phyloP scores from a whole-genome alignment of 352 stramenopile species.

The Pythium dissimile region DNA sequence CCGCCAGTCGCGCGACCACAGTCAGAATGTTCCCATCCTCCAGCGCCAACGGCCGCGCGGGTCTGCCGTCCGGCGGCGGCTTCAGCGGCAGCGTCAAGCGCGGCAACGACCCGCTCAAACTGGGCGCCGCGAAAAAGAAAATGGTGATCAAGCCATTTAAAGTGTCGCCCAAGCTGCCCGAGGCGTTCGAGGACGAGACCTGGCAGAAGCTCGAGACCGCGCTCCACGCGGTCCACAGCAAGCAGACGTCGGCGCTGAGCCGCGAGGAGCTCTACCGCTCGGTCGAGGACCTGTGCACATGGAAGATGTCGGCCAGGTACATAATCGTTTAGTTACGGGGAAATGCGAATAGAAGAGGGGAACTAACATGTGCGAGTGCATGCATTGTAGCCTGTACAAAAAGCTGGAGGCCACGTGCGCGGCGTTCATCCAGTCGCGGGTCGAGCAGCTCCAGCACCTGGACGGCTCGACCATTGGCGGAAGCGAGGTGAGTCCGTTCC shows the following conservation, averaged over 20 bases:
- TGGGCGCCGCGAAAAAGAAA: constrained; percentile 58
- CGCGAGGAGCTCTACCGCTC: constrained; percentile 83
- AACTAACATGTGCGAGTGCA: background rate
- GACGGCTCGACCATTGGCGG: constrained; percentile 18
- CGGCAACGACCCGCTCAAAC: constrained; percentile 13
- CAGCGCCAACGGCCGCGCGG: constrained; percentile 11
- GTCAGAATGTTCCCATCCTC: constrained; percentile 15
- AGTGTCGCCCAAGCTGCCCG: constrained; percentile 65
- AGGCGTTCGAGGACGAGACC: constrained; percentile 72
- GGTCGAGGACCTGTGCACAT: constrained; percentile 90
- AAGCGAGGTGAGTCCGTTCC: constrained; percentile 67
- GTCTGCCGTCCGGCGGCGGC: constrained; percentile 3
- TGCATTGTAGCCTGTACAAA: constrained; percentile 45
- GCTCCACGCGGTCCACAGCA: constrained; percentile 60
- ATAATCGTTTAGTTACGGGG: constrained; percentile 1
- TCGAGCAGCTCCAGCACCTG: constrained; percentile 57
- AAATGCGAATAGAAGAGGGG: background rate
- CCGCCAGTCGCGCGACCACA: no score
- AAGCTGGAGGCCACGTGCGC: constrained; percentile 70
- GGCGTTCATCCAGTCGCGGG: constrained; percentile 47
- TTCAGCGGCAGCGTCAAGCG: constrained; percentile 18
- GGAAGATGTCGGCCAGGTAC: constrained; percentile 85
- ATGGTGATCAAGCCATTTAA: constrained; percentile 87
- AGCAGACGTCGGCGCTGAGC: constrained; percentile 61
- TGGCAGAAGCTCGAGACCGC: constrained; percentile 71